Evolutionary conservation across 441 rosid species (phyloP).

Genomic region (Croton laevigatus): DNA sequence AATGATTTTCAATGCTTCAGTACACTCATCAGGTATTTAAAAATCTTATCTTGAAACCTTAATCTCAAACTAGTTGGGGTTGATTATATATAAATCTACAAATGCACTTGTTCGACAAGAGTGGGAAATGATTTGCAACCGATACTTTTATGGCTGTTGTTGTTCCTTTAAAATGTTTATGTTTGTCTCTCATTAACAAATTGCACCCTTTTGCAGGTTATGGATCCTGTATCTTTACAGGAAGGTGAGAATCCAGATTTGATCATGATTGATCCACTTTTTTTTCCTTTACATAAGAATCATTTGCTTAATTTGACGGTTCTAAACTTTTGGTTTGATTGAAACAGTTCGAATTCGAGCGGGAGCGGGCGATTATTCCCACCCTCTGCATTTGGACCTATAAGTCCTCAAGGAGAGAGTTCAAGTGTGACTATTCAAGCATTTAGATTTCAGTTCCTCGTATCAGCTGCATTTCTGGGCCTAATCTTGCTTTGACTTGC

Average conservation of each 20-base stretch:
- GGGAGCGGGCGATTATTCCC: conserved; percentile 34
- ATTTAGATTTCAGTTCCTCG: conserved; percentile 28
- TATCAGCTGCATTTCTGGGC: conserved; percentile 34
- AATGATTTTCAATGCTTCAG: neutral
- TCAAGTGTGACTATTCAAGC: conserved; percentile 29
- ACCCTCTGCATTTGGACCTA: conserved; percentile 64
- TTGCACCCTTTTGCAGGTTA: conserved; percentile 45
- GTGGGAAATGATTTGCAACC: neutral
- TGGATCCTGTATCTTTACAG: conserved; percentile 52
- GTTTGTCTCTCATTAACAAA: neutral
- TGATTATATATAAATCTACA: too few relatives aligned
- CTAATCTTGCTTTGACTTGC: conserved; percentile 25
- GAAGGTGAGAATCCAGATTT: conserved; percentile 51
- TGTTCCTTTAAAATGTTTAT: neutral
- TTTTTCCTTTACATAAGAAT: neutral
- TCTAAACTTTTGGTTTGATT: conserved; percentile 20
- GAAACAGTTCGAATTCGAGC: conserved; percentile 53
- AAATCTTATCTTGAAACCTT: neutral
- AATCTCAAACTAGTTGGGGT: too few relatives aligned
- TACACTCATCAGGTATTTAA: neutral
- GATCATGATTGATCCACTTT: neutral
- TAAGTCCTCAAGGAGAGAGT: conserved; percentile 52
- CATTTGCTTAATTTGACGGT: neutral
- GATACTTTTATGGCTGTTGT: neutral
- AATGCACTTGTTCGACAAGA: neutral